Evolutionary conservation across 768 basidiomycete species (phyloP), one percentile per base, ranked within the genome.

Genomic region (Sporobolomyces phaffii): DNA sequence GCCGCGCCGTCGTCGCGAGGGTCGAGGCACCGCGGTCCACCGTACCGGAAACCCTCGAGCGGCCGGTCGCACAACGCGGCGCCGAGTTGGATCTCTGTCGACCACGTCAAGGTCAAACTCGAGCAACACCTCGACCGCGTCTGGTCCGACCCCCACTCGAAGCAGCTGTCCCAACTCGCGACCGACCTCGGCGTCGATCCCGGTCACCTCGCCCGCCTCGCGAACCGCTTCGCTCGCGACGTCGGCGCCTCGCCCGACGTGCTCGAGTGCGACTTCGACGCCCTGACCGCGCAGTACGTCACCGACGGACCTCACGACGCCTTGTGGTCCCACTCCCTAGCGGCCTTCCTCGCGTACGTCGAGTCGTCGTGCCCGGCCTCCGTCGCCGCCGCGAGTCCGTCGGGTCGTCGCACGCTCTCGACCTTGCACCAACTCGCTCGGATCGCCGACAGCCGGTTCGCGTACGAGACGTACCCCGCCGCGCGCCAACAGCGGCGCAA

Each of bases 401-500:
- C 40, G 17, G 31, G 60, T 26, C 36, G 59, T 29, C 17, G 57
- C 17, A 58, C 70, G 49, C 62, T 72, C 33, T 34, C 36, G 18
- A 65, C 50, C n/a, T 53, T 72, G 2, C 70, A 72, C 40, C 49
- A 64, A 17, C 65, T 72, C 49, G 62, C 65, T 22, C 14, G 7
- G 14, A 36, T 65, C 38, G 45, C 65, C 48, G 70, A 72, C 59
- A 44, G 38, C n/a, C 65, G 70, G 22, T 71, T 56, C 72, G 50
- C 54, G 36, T 43, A 47, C 60, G 74, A 75, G 43, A 33, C 28
- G 28, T 75, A 75, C 47, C 74, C 77, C 44, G 62, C 64, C 1
- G 85, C 91, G 0, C 85, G 94, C 14, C 73, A 77, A 15, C 79
- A 86, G 69, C 82, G 81, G 22, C 83, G 93, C 24, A 89, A 86